phyloP scores from a whole-genome alignment of 768 basidiomycete genomes.

The Vararia minispora region DNA sequence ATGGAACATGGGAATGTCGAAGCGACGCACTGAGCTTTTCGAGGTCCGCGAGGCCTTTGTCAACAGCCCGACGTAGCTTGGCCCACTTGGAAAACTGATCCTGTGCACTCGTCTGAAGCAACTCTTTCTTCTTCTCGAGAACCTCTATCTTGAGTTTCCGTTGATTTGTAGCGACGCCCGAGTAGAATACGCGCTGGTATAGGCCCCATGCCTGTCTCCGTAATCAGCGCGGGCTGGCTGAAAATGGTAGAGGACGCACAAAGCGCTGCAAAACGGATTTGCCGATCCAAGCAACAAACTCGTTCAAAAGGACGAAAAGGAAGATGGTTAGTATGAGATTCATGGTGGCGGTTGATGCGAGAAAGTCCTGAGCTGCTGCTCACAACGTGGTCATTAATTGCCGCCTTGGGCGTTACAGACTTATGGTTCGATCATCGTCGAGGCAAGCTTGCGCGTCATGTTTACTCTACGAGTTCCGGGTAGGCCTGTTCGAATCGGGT shows the following conservation, averaged over 20 bases:
- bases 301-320: conserved; percentile 67
- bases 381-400: no score
- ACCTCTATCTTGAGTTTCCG: conserved; percentile 70
- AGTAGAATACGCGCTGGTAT: conserved; percentile 58
- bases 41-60: conserved; percentile 84
- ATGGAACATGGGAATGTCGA: background rate
- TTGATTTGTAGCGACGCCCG: conserved; percentile 44
- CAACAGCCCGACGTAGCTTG: conserved; percentile 78
- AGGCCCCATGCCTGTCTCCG: conserved; percentile 54
- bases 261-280: conserved; percentile 72
- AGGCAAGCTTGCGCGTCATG: no score
- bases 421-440: no score
- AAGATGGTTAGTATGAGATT: conserved; percentile 78
- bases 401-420: no score
- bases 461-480: no score
- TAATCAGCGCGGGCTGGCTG: background rate
- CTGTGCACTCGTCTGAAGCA: conserved; percentile 84
- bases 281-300: conserved; percentile 84
- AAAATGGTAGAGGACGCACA: conserved; percentile 35
- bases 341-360: conserved; percentile 29
- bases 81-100: conserved; percentile 99
- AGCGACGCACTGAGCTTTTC: conserved; percentile 73
- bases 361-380: no score
- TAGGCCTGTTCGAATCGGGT: no score
- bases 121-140: conserved; percentile 70